Evolutionary conservation across 495 filamentous ascomycete species (phyloP).

Genomic region (Cercophora newfieldiana): DNA sequence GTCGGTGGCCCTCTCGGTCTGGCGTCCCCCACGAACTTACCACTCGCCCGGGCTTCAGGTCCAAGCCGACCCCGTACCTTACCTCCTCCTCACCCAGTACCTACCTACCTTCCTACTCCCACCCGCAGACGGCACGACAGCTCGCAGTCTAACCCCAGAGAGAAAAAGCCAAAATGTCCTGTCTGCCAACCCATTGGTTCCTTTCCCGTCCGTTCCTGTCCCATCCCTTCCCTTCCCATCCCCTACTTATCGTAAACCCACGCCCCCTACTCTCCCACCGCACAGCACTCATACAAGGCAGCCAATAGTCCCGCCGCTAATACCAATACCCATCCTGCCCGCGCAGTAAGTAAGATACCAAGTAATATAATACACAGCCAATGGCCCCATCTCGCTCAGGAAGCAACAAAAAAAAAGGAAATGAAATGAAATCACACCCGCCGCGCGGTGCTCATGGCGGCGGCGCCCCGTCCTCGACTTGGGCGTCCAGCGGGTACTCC

Average conservation of each 20-base stretch:
- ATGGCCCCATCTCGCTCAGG: neutral
- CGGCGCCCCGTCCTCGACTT: conserved; percentile 34
- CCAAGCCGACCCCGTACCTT: too few relatives aligned
- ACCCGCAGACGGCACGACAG: neutral
- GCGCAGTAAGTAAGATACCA: neutral
- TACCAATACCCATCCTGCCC: neutral
- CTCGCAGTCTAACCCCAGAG: neutral
- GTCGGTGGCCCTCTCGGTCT: too few relatives aligned
- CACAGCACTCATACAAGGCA: neutral
- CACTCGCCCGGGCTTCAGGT: too few relatives aligned
- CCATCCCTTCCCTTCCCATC: too few relatives aligned
- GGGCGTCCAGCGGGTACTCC: conserved; percentile 41
- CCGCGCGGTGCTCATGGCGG: neutral
- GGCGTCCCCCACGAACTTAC: too few relatives aligned
- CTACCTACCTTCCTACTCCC: too few relatives aligned
- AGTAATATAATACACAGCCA: neutral
- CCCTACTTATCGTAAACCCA: neutral
- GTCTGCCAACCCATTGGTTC: neutral
- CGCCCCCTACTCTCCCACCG: neutral
- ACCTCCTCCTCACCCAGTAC: too few relatives aligned
- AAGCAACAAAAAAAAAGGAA: neutral
- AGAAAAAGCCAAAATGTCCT: neutral
- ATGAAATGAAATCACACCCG: neutral
- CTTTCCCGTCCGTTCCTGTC: too few relatives aligned
- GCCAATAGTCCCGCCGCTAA: neutral